A percentile compares a stretch with the other conserved stretches of the same genome.
Conservation (phyloP, 805 yeast species). For the Yamadazyma sp. region DNA sequence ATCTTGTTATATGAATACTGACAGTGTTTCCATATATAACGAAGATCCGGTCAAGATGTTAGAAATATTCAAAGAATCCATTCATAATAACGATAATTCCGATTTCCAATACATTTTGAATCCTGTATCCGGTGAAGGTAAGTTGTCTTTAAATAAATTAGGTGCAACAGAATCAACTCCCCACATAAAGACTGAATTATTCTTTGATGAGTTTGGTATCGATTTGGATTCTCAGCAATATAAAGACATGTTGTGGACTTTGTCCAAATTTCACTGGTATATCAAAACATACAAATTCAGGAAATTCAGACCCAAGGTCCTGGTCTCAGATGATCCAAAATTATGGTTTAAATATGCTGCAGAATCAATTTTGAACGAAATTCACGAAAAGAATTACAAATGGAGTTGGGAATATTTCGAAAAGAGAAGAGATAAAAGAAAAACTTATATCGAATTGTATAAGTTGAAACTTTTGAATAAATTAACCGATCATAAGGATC, state of each 20-base stretch:
- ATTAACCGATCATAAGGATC: conserved; percentile 22
- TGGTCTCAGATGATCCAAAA: conserved; percentile 58
- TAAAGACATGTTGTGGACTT: conserved; percentile 73
- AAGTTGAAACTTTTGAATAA: conserved; percentile 47
- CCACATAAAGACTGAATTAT: conserved; percentile 68
- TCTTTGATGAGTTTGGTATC: conserved; percentile 86
- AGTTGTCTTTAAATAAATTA: conserved; percentile 71
- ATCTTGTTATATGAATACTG: conserved; percentile 82
- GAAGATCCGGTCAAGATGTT: conserved; percentile 50
- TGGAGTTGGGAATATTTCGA: conserved; percentile 89
- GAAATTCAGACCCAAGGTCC: conserved; percentile 59
- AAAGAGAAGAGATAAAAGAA: conserved; percentile 69
- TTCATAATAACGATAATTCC: conserved; percentile 4
- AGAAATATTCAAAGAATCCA: conserved; percentile 30
- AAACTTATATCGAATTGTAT: conserved; percentile 66
- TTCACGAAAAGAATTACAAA: conserved; percentile 72
- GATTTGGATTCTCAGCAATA: conserved; percentile 84
- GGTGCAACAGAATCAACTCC: conserved; percentile 69
- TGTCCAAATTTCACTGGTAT: conserved; percentile 78
- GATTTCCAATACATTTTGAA: conserved; percentile 58
- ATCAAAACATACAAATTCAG: conserved; percentile 73
- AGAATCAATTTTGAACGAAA: conserved; percentile 68
- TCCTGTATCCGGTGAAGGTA: conserved; percentile 90
- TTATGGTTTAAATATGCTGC: conserved; percentile 86
- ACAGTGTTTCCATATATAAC: conserved; percentile 44